Percentiles rank a stretch among this genome's conserved stretches.
Evolutionary conservation across 352 stramenopile genomes (phyloP).

Genomic region (Nothophytophthora sp.): DNA sequence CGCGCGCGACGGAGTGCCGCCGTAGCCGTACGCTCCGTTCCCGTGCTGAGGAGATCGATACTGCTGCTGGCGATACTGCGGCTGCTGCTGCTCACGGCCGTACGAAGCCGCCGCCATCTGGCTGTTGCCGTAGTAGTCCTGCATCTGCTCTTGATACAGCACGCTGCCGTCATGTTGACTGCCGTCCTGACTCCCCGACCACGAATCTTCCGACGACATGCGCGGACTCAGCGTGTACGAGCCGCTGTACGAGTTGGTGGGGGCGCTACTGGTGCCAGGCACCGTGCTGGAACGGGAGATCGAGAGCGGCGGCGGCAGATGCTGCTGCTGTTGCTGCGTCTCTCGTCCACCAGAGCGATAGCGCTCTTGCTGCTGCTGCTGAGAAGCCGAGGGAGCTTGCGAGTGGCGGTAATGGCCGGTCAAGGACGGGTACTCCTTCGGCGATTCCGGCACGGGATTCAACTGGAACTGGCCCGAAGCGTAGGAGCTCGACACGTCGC

Average conservation of each 20-base stretch:
- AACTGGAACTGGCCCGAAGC: conserved; percentile 52
- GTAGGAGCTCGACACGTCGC: conserved; percentile 25
- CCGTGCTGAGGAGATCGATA: conserved; percentile 29
- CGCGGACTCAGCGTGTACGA: conserved; percentile 49
- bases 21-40: conserved; percentile 32
- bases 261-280: conserved; percentile 34
- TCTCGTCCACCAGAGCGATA: conserved; percentile 20
- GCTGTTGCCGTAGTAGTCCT: conserved; percentile 48
- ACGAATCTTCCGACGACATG: conserved; percentile 49
- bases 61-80: conserved; percentile 15
- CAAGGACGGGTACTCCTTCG: conserved; percentile 37
- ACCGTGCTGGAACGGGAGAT: conserved; percentile 36
- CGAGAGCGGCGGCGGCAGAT: conserved; percentile 34
- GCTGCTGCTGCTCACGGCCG: conserved; percentile 17
- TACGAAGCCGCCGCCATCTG: conserved; percentile 26
- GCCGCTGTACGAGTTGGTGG: conserved; percentile 29
- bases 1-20: conserved; percentile 18
- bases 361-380: conserved; percentile 30
- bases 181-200: conserved; percentile 51
- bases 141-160: conserved; percentile 46
- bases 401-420: conserved; percentile 20
- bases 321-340: conserved; percentile 6
- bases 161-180: conserved; percentile 19
- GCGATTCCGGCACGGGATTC: conserved; percentile 43
- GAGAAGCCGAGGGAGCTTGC: conserved; percentile 11